Evolutionary conservation across 345 rosid genomes (phyloP).

Genomic region (Salix udensis): DNA sequence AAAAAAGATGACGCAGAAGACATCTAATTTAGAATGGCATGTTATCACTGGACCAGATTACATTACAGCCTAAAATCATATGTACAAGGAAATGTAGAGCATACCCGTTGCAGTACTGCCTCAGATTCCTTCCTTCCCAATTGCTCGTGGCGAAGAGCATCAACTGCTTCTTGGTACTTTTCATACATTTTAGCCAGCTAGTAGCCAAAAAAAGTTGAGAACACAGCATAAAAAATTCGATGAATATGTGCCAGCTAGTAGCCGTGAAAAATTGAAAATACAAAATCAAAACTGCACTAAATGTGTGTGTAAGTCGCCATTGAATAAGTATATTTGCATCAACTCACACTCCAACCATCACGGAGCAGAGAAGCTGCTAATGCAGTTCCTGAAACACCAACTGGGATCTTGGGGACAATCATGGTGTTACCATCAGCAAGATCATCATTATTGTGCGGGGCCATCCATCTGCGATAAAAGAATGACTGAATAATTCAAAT

Average conservation of each 20-base stretch:
- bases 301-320: neutral
- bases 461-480: constrained; percentile 36
- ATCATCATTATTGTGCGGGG: constrained; percentile 34
- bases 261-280: no score
- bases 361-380: constrained; percentile 93
- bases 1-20: no score
- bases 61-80: neutral
- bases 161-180: constrained; percentile 96
- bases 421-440: constrained; percentile 40
- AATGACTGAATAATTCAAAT: no score
- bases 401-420: constrained; percentile 71
- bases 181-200: constrained; percentile 90
- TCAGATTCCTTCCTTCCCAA: constrained; percentile 94
- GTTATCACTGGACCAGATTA: neutral
- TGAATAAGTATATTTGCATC: constrained; percentile 10
- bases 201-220: constrained; percentile 1
- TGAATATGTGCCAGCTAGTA: neutral
- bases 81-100: constrained; percentile 3
- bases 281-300: neutral
- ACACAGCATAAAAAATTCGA: neutral
- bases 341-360: constrained; percentile 99
- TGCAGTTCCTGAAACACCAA: constrained; percentile 91
- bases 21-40: neutral
- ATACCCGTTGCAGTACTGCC: constrained; percentile 80
- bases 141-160: constrained; percentile 92